Evolutionary conservation across 192 early-diverging fungal genomes (phyloP).

Genomic region (Allomyces macrogynus): DNA sequence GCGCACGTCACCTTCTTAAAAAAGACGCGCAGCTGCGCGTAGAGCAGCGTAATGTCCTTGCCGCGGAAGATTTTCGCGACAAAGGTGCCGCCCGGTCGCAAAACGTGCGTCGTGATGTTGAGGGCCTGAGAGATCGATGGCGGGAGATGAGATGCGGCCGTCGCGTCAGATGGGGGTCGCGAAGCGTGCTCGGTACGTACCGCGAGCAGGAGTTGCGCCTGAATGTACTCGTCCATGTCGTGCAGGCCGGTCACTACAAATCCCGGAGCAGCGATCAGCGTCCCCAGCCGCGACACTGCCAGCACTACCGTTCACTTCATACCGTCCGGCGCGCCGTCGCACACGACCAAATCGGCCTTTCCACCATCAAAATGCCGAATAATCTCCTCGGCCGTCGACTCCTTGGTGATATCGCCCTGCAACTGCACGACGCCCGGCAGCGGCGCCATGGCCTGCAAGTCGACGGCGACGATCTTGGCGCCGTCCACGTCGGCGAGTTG

Average conservation of each 20-base stretch:
- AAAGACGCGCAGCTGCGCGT: constrained; percentile 76
- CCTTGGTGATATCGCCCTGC: constrained; percentile 95
- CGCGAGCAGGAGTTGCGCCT: constrained; percentile 85
- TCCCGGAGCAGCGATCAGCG: background rate
- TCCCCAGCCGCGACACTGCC: background rate
- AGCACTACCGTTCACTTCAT: constrained; percentile 8
- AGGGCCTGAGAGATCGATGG: constrained; percentile 24
- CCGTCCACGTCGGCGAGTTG: constrained; percentile 30
- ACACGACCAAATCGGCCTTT: constrained; percentile 79
- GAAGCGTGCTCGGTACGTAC: constrained; percentile 6
- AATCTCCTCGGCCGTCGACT: constrained; percentile 77
- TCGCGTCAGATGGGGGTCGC: background rate
- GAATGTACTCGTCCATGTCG: constrained; percentile 98
- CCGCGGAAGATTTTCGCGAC: constrained; percentile 96
- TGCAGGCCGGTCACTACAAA: constrained; percentile 81
- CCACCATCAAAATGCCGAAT: constrained; percentile 71
- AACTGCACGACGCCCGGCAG: constrained; percentile 79
- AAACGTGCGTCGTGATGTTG: constrained; percentile 89
- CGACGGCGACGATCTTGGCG: constrained; percentile 79
- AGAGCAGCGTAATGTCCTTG: constrained; percentile 78
- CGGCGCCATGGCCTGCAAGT: constrained; percentile 92
- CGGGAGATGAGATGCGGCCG: background rate
- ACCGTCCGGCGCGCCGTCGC: constrained; percentile 91
- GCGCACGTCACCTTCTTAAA: constrained; percentile 75
- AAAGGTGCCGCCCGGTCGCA: constrained; percentile 78